These are phyloP conservation scores for Paramecium tetraurelia DNA, from an alignment of 73 alveolate genomes.

Conservation along the genomic window DNA sequence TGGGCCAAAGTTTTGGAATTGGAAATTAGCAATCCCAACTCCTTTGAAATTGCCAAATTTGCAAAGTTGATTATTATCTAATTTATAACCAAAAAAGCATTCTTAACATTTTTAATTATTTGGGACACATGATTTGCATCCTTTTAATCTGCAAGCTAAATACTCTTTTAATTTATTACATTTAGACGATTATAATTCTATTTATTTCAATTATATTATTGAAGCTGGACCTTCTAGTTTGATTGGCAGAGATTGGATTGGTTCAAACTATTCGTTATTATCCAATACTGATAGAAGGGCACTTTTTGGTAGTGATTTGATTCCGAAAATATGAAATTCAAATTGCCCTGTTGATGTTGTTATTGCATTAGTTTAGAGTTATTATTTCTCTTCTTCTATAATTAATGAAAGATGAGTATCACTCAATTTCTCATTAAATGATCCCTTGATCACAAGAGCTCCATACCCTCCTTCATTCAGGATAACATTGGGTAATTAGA, in stretches of 20 bases:
- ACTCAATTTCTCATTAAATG: not conserved
- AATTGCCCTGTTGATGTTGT: not conserved
- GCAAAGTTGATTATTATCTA: not conserved
- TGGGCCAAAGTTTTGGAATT: not conserved
- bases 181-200: not conserved
- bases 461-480: slow-evolving; percentile 1
- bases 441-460: not conserved
- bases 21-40: not conserved
- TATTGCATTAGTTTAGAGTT: not conserved
- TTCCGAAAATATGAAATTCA: not conserved
- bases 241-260: not conserved
- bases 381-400: not conserved
- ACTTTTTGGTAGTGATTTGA: not conserved
- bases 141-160: not conserved
- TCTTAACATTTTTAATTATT: not conserved
- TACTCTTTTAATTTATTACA: not conserved
- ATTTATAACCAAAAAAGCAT: not conserved
- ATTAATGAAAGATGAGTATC: not conserved
- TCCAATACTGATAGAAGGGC: not conserved
- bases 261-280: not conserved
- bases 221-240: not conserved
- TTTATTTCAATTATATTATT: not conserved
- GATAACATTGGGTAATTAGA: not conserved
- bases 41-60: not conserved
- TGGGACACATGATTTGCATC: not conserved